These are phyloP conservation scores for Rauvolfia tetraphylla DNA, from an alignment of 257 asterid genomes.

Conservation along the genomic window DNA sequence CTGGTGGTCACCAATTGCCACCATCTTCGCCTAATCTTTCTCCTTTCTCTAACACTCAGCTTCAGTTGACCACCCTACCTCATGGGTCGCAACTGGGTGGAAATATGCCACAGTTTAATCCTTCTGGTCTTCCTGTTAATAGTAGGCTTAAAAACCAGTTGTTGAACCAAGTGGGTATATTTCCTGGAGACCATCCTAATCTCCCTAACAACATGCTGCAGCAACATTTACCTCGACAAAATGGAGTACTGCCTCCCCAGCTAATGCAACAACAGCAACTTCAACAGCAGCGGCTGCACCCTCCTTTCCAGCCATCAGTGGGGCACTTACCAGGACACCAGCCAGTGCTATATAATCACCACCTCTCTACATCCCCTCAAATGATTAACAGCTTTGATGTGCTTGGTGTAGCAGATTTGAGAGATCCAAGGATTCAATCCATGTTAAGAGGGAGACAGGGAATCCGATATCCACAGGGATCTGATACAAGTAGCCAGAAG, in stretches of 20 bases:
- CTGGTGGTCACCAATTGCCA: slow-evolving; percentile 44
- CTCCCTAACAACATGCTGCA: slow-evolving; percentile 47
- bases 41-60: slow-evolving; percentile 54
- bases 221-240: slow-evolving; percentile 57
- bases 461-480: slow-evolving; percentile 50
- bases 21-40: slow-evolving; percentile 49
- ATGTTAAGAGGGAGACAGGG: slow-evolving; percentile 57
- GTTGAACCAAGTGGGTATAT: slow-evolving; percentile 40
- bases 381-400: slow-evolving; percentile 56
- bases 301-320: slow-evolving; percentile 51
- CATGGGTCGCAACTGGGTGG: slow-evolving; percentile 64
- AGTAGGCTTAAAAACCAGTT: slow-evolving; percentile 63
- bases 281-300: slow-evolving; percentile 62
- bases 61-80: slow-evolving; percentile 44
- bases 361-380: slow-evolving; percentile 54
- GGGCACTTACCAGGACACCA: slow-evolving; percentile 55
- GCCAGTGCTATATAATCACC: slow-evolving; percentile 51
- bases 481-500: slow-evolving; percentile 43
- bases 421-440: slow-evolving; percentile 66
- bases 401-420: slow-evolving; percentile 60
- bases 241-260: slow-evolving; percentile 61
- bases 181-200: slow-evolving; percentile 54
- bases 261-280: slow-evolving; percentile 53
- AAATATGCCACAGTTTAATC: slow-evolving; percentile 60
- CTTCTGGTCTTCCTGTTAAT: slow-evolving; percentile 53